These are phyloP conservation scores for Fibroporia radiculosa DNA, from an alignment of 768 basidiomycete genomes.

Conservation along the genomic window DNA sequence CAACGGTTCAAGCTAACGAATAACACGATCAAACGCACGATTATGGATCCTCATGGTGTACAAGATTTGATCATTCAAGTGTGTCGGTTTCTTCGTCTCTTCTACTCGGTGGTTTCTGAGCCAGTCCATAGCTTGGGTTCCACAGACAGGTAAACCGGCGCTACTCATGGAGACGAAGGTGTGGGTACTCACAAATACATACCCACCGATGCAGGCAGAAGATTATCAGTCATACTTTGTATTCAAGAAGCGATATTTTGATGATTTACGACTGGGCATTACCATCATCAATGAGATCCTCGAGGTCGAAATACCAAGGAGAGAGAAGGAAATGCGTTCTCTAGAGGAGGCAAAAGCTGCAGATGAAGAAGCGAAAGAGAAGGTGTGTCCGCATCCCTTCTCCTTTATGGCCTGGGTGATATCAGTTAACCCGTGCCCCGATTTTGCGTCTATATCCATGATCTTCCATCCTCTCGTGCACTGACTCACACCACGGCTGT, in stretches of 20 bases:
- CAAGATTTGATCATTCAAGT: constrained; percentile 77
- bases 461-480: too few relatives aligned
- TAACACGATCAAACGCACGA: constrained; percentile 48
- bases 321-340: constrained; percentile 34
- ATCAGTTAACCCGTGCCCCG: too few relatives aligned
- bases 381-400: constrained; percentile 30
- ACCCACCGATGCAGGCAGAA: constrained; percentile 54
- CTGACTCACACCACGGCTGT: too few relatives aligned
- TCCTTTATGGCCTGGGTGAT: too few relatives aligned
- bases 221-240: constrained; percentile 69
- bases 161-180: constrained; percentile 26
- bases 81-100: constrained; percentile 57
- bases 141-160: constrained; percentile 60
- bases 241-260: constrained; percentile 46
- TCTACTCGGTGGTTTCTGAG: constrained; percentile 19
- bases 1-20: constrained; percentile 75
- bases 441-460: too few relatives aligned
- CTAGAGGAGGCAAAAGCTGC: constrained; percentile 55
- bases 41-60: constrained; percentile 64
- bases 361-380: constrained; percentile 41
- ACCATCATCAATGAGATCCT: constrained; percentile 58
- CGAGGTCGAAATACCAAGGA: constrained; percentile 41
- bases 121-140: background rate
- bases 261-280: constrained; percentile 55
- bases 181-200: background rate